Percentiles rank a stretch among this genome's conserved stretches.
phyloP scores from a whole-genome alignment of 2,329 filamentous ascomycete genomes.

The Pseudogymnoascus sp. region DNA sequence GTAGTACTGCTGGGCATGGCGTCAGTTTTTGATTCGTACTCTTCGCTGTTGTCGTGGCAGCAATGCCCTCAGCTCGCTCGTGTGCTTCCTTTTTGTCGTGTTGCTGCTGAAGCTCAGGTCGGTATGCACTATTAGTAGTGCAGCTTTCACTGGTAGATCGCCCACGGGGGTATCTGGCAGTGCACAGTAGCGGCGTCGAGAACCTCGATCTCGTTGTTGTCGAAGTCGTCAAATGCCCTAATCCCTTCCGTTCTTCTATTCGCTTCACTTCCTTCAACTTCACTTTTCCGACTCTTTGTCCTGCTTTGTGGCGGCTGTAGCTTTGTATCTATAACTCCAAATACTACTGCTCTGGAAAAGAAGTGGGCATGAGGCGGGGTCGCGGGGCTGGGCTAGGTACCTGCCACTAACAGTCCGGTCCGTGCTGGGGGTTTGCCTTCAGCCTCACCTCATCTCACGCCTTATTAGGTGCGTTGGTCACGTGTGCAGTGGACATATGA shows the following conservation, averaged over 20 bases:
- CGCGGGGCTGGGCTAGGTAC: constrained; percentile 1
- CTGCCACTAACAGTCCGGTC: constrained; percentile 4
- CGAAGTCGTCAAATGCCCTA: neutral
- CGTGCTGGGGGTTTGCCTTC: neutral
- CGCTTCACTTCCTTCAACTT: neutral
- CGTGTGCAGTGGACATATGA: neutral
- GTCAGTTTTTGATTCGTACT: neutral
- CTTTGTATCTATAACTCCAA: neutral
- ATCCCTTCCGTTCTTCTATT: neutral
- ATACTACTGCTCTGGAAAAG: neutral
- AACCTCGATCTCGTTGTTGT: neutral
- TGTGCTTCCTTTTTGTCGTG: neutral
- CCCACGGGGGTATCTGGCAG: neutral
- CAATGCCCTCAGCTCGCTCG: neutral
- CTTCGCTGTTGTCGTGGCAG: neutral
- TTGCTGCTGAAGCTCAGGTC: neutral
- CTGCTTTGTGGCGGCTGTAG: neutral
- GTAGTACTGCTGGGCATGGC: constrained; percentile 25
- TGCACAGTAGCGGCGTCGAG: neutral
- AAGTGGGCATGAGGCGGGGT: constrained; percentile 7
- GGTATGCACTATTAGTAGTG: neutral
- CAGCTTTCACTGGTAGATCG: neutral
- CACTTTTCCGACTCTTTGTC: neutral
- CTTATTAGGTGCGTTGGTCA: neutral
- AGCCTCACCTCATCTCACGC: constrained; percentile 6